Evolutionary conservation across 768 basidiomycete species (phyloP).

Genomic region (Cystobasidium tubakii): DNA sequence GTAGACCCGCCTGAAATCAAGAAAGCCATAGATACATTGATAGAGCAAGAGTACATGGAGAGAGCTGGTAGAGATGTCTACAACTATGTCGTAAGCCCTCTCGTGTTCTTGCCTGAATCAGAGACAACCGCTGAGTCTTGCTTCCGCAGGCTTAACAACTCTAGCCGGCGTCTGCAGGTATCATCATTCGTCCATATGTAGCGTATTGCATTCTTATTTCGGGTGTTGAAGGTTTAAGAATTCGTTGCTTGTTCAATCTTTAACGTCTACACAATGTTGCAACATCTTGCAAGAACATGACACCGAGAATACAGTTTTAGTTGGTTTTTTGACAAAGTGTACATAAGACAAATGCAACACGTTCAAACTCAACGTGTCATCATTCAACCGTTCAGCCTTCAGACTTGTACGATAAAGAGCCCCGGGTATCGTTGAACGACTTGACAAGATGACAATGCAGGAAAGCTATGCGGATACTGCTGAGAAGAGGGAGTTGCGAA

Average conservation of each 20-base stretch:
- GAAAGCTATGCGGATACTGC: not conserved
- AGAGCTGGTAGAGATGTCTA: constrained; percentile 67
- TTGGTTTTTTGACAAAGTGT: no score
- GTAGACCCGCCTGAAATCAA: constrained; percentile 82
- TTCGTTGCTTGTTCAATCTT: no score
- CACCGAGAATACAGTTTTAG: no score
- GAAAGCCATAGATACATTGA: constrained; percentile 49
- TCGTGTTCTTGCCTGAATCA: not conserved
- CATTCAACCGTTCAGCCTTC: not conserved
- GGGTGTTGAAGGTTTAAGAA: no score
- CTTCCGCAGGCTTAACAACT: not conserved
- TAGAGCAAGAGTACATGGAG: constrained; percentile 76
- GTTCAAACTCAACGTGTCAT: no score
- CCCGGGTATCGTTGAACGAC: not conserved
- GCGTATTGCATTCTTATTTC: no score
- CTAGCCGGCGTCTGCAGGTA: not conserved
- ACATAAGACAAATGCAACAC: no score
- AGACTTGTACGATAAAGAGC: not conserved
- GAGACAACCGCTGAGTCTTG: not conserved
- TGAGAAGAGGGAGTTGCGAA: not conserved
- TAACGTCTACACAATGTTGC: no score
- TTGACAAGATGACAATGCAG: not conserved
- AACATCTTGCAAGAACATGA: no score
- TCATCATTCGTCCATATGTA: no score
- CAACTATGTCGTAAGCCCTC: constrained; percentile 54